phyloP scores from a whole-genome alignment of 2,329 filamentous ascomycete species.

The Arthroderma sp. region DNA sequence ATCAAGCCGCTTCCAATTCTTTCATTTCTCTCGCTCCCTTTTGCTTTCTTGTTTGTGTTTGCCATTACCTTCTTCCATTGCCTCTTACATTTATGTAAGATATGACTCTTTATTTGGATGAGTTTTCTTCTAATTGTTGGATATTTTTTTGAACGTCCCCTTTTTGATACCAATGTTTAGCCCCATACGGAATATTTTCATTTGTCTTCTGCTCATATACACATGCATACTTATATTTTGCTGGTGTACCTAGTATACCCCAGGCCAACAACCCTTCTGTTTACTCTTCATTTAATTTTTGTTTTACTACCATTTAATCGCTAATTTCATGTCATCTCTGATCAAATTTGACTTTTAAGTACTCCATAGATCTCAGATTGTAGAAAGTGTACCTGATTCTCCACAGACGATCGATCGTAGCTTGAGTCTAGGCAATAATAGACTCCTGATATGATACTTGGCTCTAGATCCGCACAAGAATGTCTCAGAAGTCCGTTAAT shows the following conservation, averaged over 20 bases:
- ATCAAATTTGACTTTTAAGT: not conserved
- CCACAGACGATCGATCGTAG: not conserved
- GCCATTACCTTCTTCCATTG: constrained; percentile 11
- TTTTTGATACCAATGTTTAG: constrained; percentile 4
- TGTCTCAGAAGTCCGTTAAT: not conserved
- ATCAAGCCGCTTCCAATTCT: constrained; percentile 8
- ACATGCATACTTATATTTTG: not conserved
- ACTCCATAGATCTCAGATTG: not conserved
- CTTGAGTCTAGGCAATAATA: not conserved
- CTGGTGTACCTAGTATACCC: not conserved
- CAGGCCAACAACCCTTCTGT: not conserved
- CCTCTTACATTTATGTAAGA: constrained; percentile 7
- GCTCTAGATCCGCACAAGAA: not conserved
- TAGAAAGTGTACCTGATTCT: not conserved
- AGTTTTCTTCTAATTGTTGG: constrained; percentile 2
- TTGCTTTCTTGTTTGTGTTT: constrained; percentile 14
- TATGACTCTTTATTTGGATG: constrained; percentile 4
- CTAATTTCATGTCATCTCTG: not conserved
- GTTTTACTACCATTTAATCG: not conserved
- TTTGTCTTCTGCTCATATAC: not conserved
- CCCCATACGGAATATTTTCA: not conserved
- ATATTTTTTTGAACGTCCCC: not conserved
- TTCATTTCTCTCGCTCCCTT: constrained; percentile 13
- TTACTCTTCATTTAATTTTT: not conserved
- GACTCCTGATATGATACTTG: too few species aligned